Evolutionary conservation across 805 yeast genomes (phyloP).

Genomic region (Candida andamanensis): DNA sequence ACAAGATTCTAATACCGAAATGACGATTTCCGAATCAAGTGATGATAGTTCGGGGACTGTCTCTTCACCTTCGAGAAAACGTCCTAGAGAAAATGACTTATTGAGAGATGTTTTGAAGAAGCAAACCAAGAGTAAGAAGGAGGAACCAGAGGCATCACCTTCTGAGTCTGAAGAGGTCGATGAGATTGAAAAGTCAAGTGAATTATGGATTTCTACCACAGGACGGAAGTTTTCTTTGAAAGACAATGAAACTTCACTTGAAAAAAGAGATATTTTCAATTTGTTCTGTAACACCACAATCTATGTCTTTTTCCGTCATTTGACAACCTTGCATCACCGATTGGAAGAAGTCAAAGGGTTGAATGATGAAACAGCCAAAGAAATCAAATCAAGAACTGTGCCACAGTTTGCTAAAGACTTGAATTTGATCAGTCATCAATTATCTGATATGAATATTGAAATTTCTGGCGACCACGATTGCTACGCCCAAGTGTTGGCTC

Average conservation of each 20-base stretch:
- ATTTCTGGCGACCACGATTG: constrained; percentile 60
- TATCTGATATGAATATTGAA: constrained; percentile 74
- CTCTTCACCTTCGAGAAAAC: constrained; percentile 34
- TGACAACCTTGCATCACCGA: constrained; percentile 77
- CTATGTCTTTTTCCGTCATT: constrained; percentile 83
- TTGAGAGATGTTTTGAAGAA: constrained; percentile 58
- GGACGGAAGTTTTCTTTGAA: constrained; percentile 26
- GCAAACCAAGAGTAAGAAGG: constrained; percentile 38
- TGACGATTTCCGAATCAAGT: constrained; percentile 12
- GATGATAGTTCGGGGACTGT: constrained; percentile 3
- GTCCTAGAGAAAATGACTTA: constrained; percentile 50
- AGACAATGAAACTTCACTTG: constrained; percentile 18
- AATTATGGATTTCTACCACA: constrained; percentile 39
- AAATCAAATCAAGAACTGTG: constrained; percentile 55
- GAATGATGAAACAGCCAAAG: constrained; percentile 67
- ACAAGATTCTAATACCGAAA: constrained; percentile 4
- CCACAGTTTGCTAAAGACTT: constrained; percentile 84
- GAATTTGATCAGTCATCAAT: constrained; percentile 72
- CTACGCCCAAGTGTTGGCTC: constrained; percentile 69
- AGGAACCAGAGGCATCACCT: constrained; percentile 29
- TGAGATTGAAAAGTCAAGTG: constrained; percentile 34
- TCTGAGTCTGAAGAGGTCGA: constrained; percentile 29
- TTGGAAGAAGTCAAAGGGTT: constrained; percentile 69
- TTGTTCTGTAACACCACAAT: constrained; percentile 84
- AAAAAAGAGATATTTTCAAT: constrained; percentile 56